These are phyloP conservation scores for Populus nigra DNA, from an alignment of 345 rosid genomes.

Conservation along the genomic window DNA sequence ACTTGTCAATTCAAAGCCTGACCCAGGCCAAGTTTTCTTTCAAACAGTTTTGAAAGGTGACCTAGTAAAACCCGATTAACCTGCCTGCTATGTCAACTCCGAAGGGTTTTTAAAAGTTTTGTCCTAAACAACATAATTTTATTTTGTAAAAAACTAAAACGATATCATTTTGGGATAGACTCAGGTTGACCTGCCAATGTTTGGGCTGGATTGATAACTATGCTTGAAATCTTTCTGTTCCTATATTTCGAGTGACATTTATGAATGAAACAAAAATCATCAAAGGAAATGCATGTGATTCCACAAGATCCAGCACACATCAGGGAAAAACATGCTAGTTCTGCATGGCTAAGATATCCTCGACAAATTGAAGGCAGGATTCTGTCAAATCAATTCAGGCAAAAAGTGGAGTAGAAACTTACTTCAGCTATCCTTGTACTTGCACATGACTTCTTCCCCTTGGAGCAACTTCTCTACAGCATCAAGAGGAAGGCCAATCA, in stretches of 20 bases:
- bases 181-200: too few species aligned
- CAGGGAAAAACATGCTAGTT: background rate
- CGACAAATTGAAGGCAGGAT: background rate
- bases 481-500: constrained; percentile 23
- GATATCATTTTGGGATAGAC: too few species aligned
- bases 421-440: constrained; percentile 1
- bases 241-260: background rate
- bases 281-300: background rate
- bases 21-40: too few species aligned
- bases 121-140: too few species aligned
- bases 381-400: background rate
- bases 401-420: background rate
- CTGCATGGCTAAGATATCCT: background rate
- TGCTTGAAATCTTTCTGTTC: background rate
- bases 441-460: constrained; percentile 20
- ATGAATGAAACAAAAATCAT: background rate
- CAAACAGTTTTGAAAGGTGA: too few species aligned
- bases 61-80: too few species aligned
- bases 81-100: too few species aligned
- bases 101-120: too few species aligned
- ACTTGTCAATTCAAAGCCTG: too few species aligned
- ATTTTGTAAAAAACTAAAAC: too few species aligned
- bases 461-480: constrained; percentile 11
- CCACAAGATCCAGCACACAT: too few species aligned
- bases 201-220: too few species aligned